Evolutionary conservation across 2,329 filamentous ascomycete species (phyloP).

Genomic region (Aspergillus unguis): DNA sequence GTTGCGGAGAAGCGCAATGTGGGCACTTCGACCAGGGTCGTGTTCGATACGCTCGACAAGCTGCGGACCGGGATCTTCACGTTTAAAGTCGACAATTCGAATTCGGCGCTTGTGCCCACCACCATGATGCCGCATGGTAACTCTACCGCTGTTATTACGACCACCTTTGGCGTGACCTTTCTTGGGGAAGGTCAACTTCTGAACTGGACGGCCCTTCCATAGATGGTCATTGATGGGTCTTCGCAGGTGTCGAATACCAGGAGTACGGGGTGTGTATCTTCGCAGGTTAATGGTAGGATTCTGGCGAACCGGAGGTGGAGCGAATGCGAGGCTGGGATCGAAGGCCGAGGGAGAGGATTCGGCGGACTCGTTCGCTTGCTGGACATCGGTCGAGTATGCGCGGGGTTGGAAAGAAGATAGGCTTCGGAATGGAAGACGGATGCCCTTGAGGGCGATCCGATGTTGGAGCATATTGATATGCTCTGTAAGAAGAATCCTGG

Average conservation of each 20-base stretch:
- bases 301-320: constrained; percentile 45
- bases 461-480: constrained; percentile 60
- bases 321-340: constrained; percentile 40
- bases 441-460: constrained; percentile 56
- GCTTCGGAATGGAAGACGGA: constrained; percentile 48
- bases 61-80: constrained; percentile 75
- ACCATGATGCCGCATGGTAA: constrained; percentile 88
- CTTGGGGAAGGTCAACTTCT: constrained; percentile 83
- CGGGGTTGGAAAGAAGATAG: constrained; percentile 46
- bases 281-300: constrained; percentile 56
- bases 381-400: constrained; percentile 51
- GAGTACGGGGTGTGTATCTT: constrained; percentile 90
- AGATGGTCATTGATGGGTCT: constrained; percentile 94
- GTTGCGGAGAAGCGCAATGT: constrained; percentile 82
- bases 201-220: constrained; percentile 85
- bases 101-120: constrained; percentile 91
- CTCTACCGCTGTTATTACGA: constrained; percentile 77
- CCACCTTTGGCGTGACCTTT: constrained; percentile 92
- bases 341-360: constrained; percentile 36
- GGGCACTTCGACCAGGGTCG: constrained; percentile 87
- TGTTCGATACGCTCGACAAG: constrained; percentile 92
- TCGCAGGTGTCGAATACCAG: constrained; percentile 85
- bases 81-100: constrained; percentile 83
- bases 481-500: neutral
- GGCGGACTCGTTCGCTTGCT: constrained; percentile 31